Evolutionary conservation across 192 early-diverging fungal genomes (phyloP).

Genomic region (Backusella australiensis): DNA sequence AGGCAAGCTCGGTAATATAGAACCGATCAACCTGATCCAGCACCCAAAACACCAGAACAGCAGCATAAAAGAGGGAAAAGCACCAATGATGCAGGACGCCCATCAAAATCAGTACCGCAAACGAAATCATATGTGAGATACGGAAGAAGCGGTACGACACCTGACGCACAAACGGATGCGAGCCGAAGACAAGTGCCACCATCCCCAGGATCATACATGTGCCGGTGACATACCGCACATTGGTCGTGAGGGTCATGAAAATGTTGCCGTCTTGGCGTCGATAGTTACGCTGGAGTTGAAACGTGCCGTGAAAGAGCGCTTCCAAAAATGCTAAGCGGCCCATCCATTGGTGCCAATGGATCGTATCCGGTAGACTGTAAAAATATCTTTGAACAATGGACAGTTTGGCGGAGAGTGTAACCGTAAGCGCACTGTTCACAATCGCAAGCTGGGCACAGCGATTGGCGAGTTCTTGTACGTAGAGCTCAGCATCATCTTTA

Average conservation of each 20-base stretch:
- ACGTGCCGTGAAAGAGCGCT: slow-evolving; percentile 13
- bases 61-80: slow-evolving; percentile 14
- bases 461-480: background rate
- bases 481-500: background rate
- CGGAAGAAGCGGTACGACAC: slow-evolving; percentile 18
- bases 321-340: background rate
- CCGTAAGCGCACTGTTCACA: slow-evolving; percentile 8
- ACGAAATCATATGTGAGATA: slow-evolving; percentile 8
- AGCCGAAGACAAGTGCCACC: background rate
- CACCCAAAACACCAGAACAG: slow-evolving; percentile 8
- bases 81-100: slow-evolving; percentile 15
- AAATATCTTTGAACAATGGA: slow-evolving; percentile 5
- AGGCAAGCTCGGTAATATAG: background rate
- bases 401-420: slow-evolving; percentile 16
- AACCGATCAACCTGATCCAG: slow-evolving; percentile 12
- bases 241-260: slow-evolving; percentile 12
- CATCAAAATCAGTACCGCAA: background rate
- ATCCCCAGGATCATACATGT: background rate
- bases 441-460: slow-evolving; percentile 16
- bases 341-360: slow-evolving; percentile 23
- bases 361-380: background rate
- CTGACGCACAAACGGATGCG: slow-evolving; percentile 20
- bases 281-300: background rate
- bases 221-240: background rate
- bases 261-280: background rate